Evolutionary conservation across 225 moss, liverwort and hornwort genomes (phyloP).

Genomic region (Pleurozium schreberi): DNA sequence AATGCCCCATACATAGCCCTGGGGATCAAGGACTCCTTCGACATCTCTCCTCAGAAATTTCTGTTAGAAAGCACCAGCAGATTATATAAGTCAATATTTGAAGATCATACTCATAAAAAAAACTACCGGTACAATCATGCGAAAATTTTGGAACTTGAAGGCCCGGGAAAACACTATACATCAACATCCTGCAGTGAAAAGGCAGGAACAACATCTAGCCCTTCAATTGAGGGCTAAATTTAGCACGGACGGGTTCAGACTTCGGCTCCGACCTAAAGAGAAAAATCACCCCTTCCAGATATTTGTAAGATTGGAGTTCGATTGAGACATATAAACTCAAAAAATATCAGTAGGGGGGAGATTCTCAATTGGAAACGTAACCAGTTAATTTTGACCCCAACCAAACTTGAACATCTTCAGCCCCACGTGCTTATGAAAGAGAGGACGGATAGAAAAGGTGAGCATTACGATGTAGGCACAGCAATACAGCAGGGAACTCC

Average conservation of each 20-base stretch:
- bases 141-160: not conserved
- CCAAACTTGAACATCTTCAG: not conserved
- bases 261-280: not conserved
- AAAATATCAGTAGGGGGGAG: not conserved
- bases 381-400: not conserved
- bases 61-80: slow-evolving; percentile 21
- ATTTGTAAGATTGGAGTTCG: not conserved
- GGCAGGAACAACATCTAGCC: not conserved
- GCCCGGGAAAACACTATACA: not conserved
- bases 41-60: slow-evolving; percentile 62
- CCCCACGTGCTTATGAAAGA: not conserved
- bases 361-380: not conserved
- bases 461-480: not conserved
- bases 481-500: not conserved
- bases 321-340: not conserved
- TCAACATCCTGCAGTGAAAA: not conserved
- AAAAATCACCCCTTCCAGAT: not conserved
- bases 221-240: not conserved
- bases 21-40: slow-evolving; percentile 47
- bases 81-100: not conserved
- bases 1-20: slow-evolving; percentile 79
- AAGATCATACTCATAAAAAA: not conserved
- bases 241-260: not conserved
- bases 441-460: not conserved
- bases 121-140: not conserved